These are phyloP conservation scores for Celoporthe dispersa DNA, from an alignment of 2,329 filamentous ascomycete genomes.

Conservation along the genomic window DNA sequence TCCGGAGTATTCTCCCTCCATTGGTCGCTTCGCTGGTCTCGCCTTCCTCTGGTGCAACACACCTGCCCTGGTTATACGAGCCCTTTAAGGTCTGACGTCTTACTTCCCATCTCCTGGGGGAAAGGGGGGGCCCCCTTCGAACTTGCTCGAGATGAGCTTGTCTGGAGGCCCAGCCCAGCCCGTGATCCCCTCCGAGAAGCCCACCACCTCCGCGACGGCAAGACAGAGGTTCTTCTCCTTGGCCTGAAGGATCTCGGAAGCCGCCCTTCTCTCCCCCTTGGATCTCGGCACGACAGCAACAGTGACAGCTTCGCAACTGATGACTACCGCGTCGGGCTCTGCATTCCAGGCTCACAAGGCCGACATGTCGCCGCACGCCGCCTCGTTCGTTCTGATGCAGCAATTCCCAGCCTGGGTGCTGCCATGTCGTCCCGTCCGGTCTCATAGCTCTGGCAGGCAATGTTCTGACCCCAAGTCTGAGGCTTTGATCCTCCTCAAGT, in stretches of 20 bases:
- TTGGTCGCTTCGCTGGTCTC: neutral
- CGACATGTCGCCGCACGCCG: neutral
- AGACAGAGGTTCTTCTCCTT: neutral
- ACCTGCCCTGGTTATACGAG: constrained; percentile 5
- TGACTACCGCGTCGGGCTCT: neutral
- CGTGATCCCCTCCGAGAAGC: neutral
- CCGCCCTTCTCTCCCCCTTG: neutral
- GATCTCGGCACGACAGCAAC: neutral
- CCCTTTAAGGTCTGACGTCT: neutral
- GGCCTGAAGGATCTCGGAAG: neutral
- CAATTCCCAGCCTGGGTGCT: neutral
- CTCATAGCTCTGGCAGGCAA: neutral
- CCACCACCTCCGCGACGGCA: neutral
- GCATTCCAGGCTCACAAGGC: neutral
- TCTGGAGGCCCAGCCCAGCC: neutral
- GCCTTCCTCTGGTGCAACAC: constrained; percentile 3
- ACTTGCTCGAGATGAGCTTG: neutral
- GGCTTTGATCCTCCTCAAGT: neutral
- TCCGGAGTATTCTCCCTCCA: neutral
- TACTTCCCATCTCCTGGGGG: neutral
- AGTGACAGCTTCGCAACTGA: neutral
- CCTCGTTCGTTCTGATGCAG: neutral
- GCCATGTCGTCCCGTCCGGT: neutral
- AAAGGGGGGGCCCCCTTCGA: neutral
- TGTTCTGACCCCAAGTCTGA: neutral